Conservation (phyloP, 129 eudicot species). For the carrot (Daucus carota) region DH1_v3.0 NC_030381.2:54493001-54493500, state of each 20-base stretch:
- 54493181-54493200: slow-evolving; percentile 10
- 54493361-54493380: slow-evolving; percentile 50
- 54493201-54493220: slow-evolving; percentile 41
- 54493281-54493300: slow-evolving; percentile 32
- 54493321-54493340: slow-evolving; percentile 46
- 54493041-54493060: not conserved
- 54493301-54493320: slow-evolving; percentile 33
- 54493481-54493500: not conserved
- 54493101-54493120: too few species aligned
- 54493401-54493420: not conserved
- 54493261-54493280: slow-evolving; percentile 18
- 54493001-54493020: not conserved
- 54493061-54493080: not conserved
- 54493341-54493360: slow-evolving; percentile 36
- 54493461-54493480: not conserved
- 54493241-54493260: slow-evolving; percentile 35
- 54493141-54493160: not conserved
- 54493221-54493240: slow-evolving; percentile 54
- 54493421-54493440: too few species aligned
- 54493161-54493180: not conserved
- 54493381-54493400: not conserved
- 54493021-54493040: not conserved
- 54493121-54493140: too few species aligned
- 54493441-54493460: not conserved
- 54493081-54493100: not conserved